These are phyloP conservation scores for Blastocladiella emersonii DNA, from an alignment of 371 early-diverging fungal genomes.

Conservation along the genomic window DNA sequence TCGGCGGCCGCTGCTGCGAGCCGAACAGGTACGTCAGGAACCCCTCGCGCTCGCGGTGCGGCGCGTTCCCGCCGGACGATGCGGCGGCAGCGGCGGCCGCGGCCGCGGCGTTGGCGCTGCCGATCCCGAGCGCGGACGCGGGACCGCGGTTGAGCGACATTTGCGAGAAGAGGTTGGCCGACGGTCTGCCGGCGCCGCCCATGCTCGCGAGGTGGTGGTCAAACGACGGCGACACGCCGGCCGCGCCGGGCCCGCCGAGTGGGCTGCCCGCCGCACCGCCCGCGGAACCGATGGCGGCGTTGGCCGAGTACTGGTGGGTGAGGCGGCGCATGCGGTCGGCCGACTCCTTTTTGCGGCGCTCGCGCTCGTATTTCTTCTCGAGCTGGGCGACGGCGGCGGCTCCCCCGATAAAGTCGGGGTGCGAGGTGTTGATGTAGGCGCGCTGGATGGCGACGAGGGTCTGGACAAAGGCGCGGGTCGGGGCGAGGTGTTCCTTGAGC, in stretches of 20 bases:
- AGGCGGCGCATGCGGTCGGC: constrained; percentile 9
- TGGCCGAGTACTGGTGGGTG: constrained; percentile 3
- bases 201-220: neutral
- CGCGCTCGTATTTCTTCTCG: constrained; percentile 52
- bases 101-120: neutral
- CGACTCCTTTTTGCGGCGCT: constrained; percentile 22
- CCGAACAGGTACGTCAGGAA: neutral
- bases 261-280: constrained; percentile 33
- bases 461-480: constrained; percentile 82
- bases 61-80: too few relatives aligned
- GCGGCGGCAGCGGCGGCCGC: too few relatives aligned
- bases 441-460: constrained; percentile 87
- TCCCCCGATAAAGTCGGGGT: constrained; percentile 95
- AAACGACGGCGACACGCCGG: constrained; percentile 27
- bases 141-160: neutral
- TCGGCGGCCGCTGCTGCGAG: neutral
- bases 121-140: neutral
- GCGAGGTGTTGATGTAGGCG: constrained; percentile 95
- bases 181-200: too few relatives aligned
- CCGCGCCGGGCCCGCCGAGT: constrained; percentile 18
- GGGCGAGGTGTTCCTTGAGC: constrained; percentile 71
- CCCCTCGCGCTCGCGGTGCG: constrained; percentile 16
- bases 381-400: constrained; percentile 90
- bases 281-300: neutral
- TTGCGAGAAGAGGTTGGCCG: too few relatives aligned